phyloP scores from a whole-genome alignment of 2,329 filamentous ascomycete genomes.

The Venturiaceae sp. region DNA sequence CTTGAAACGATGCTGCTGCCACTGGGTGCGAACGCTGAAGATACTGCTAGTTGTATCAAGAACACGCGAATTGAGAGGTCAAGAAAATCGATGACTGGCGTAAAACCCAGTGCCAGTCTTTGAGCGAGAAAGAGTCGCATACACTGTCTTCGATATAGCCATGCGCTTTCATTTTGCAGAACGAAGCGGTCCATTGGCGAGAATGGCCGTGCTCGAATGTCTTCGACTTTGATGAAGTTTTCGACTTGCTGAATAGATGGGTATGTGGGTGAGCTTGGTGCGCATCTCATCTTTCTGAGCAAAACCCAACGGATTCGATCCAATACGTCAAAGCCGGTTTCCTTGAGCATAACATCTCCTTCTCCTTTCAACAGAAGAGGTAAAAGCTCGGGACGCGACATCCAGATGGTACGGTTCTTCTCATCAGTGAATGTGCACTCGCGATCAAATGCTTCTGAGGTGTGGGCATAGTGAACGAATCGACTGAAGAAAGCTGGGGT shows the following conservation, averaged over 20 bases:
- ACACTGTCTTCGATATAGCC: neutral
- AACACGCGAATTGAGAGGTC: neutral
- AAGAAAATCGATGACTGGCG: neutral
- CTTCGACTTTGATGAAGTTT: neutral
- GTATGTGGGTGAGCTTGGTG: constrained; percentile 1
- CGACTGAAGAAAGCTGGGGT: constrained; percentile 59
- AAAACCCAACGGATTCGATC: neutral
- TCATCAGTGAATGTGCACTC: constrained; percentile 42
- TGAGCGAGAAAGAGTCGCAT: constrained; percentile 6
- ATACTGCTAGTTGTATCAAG: neutral
- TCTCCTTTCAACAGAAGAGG: constrained; percentile 10
- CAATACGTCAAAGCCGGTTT: neutral
- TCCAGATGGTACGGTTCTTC: constrained; percentile 48
- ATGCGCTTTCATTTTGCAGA: neutral
- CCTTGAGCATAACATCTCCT: neutral
- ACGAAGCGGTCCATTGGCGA: constrained; percentile 7
- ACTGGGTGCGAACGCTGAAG: neutral
- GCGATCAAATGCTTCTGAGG: constrained; percentile 51
- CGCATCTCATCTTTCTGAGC: constrained; percentile 3
- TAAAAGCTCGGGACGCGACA: constrained; percentile 43
- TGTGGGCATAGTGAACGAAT: constrained; percentile 53
- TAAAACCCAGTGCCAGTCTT: constrained; percentile 8
- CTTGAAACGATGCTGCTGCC: neutral
- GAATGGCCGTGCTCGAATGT: neutral
- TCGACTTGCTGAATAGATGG: neutral